Evolutionary conservation across 495 filamentous ascomycete species (phyloP).

Genomic region (Gamarada debralockiae): DNA sequence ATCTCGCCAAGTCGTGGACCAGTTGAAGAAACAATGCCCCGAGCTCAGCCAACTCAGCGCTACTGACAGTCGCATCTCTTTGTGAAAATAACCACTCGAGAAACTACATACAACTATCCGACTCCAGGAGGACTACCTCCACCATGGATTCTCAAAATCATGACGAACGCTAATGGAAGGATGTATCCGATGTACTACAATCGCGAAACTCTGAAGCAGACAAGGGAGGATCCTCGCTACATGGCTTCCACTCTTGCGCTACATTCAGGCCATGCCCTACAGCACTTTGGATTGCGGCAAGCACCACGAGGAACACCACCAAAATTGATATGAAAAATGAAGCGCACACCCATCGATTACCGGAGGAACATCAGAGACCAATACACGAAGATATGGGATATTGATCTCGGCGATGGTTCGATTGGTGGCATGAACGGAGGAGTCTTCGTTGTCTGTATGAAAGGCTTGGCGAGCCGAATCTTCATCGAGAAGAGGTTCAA

Average conservation of each 20-base stretch:
- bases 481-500: slow-evolving; percentile 23
- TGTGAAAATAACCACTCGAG: not conserved
- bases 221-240: slow-evolving; percentile 8
- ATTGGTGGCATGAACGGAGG: slow-evolving; percentile 25
- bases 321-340: not conserved
- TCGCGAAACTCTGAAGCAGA: not conserved
- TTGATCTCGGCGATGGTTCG: slow-evolving; percentile 18
- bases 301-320: not conserved
- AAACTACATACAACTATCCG: slow-evolving; percentile 11
- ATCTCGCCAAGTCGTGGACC: too few relatives aligned
- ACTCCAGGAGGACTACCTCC: slow-evolving; percentile 10
- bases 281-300: not conserved
- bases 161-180: not conserved
- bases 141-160: slow-evolving; percentile 13
- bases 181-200: slow-evolving; percentile 10
- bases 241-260: not conserved
- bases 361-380: slow-evolving; percentile 3
- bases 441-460: slow-evolving; percentile 20
- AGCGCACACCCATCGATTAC: not conserved
- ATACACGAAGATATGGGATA: slow-evolving; percentile 15
- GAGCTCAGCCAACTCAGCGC: slow-evolving; percentile 2
- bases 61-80: slow-evolving; percentile 1
- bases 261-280: not conserved
- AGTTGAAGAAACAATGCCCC: not conserved
- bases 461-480: not conserved